Conservation (phyloP, 257 asterid species). For the Buddleja alternifolia region DNA sequence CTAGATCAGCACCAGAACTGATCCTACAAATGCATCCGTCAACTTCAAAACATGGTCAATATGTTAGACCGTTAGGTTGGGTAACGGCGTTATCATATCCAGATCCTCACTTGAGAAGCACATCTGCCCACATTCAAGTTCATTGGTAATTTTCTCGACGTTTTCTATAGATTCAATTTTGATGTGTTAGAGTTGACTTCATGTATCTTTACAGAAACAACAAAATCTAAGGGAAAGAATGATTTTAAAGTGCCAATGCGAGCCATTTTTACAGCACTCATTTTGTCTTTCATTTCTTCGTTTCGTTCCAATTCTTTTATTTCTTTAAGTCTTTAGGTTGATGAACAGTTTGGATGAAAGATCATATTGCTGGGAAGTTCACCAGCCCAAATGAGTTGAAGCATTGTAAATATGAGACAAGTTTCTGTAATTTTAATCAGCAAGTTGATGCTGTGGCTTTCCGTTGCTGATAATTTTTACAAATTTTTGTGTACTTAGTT, state of each 20-base stretch:
- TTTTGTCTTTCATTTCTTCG: neutral
- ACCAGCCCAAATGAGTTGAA: constrained; percentile 8
- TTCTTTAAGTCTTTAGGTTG: neutral
- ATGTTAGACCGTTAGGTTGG: constrained; percentile 26
- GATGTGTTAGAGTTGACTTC: constrained; percentile 22
- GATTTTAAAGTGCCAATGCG: constrained; percentile 19
- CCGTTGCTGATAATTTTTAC: neutral
- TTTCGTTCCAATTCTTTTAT: neutral
- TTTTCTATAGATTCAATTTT: constrained; percentile 16
- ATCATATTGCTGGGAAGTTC: constrained; percentile 13
- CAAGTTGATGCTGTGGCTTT: neutral
- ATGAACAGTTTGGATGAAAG: neutral
- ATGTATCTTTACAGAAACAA: constrained; percentile 1
- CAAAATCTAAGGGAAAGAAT: constrained; percentile 20
- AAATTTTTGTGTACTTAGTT: no score
- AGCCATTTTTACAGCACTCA: constrained; percentile 21
- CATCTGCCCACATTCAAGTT: constrained; percentile 23
- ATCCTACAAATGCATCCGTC: constrained; percentile 20
- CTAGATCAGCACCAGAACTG: constrained; percentile 42
- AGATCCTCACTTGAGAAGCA: constrained; percentile 26
- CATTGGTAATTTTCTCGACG: constrained; percentile 16
- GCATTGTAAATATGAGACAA: constrained; percentile 26
- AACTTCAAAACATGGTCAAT: constrained; percentile 29
- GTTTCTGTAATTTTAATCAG: constrained; percentile 3
- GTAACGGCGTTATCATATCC: neutral